Evolutionary conservation across 1,284 basidiomycete genomes (phyloP).

Genomic region (Ustilago crameri): DNA sequence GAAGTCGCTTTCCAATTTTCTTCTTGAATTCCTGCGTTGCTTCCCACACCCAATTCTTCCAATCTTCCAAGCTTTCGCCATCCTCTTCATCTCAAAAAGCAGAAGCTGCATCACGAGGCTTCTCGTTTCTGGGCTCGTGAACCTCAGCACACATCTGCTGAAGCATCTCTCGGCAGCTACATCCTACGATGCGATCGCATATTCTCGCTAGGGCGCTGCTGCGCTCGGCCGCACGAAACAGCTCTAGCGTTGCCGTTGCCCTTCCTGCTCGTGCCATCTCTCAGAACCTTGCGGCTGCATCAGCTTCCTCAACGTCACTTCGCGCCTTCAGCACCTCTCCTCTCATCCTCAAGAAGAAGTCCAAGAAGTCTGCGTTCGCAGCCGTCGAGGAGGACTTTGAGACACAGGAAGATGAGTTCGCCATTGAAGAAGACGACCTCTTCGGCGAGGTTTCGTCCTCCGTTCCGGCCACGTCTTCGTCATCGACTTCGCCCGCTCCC

Average conservation of each 20-base stretch:
- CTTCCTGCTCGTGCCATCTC: neutral
- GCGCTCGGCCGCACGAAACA: conserved; percentile 15
- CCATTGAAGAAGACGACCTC: conserved; percentile 30
- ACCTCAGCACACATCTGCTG: neutral
- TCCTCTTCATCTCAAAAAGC: neutral
- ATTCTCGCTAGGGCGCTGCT: conserved; percentile 28
- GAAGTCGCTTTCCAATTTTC: conserved; percentile 15
- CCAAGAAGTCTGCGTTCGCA: conserved; percentile 24
- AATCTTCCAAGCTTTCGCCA: neutral
- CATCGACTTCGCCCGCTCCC: neutral
- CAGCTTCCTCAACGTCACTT: neutral
- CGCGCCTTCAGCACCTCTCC: conserved; percentile 20
- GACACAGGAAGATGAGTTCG: conserved; percentile 11
- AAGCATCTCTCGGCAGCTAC: neutral
- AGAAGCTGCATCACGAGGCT: neutral
- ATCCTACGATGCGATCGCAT: conserved; percentile 31
- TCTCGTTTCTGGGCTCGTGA: no score
- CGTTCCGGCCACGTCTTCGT: conserved; percentile 7
- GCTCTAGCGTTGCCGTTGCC: neutral
- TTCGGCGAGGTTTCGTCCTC: conserved; percentile 16
- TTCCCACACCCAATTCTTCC: conserved; percentile 6
- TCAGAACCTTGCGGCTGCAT: neutral
- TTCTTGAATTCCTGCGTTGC: conserved; percentile 15
- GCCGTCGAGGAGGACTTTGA: conserved; percentile 21
- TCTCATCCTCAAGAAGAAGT: conserved; percentile 31